Evolutionary conservation across 805 yeast species (phyloP).

Genomic region (Alloascoidea hylecoeti): DNA sequence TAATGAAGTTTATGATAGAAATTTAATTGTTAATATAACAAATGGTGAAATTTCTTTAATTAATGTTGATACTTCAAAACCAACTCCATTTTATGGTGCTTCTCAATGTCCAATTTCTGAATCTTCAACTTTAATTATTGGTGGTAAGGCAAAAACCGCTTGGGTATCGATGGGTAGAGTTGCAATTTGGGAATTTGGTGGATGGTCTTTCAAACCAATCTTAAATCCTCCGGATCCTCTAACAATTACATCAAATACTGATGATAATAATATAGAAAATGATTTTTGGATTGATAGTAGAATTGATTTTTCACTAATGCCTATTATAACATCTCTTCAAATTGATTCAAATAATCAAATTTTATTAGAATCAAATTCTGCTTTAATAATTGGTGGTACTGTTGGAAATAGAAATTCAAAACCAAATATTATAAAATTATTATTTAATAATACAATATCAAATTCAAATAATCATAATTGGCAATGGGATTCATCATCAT

Average conservation of each 20-base stretch:
- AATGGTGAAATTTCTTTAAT: slow-evolving; percentile 2
- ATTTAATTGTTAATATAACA: slow-evolving; percentile 1
- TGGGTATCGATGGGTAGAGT: slow-evolving; percentile 49
- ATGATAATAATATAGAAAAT: slow-evolving; percentile 15
- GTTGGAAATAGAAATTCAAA: slow-evolving; percentile 21
- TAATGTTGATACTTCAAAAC: slow-evolving; percentile 4
- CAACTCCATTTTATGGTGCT: slow-evolving; percentile 4
- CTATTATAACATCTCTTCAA: slow-evolving; percentile 25
- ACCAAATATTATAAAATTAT: slow-evolving; percentile 29
- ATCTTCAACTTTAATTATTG: slow-evolving; percentile 9
- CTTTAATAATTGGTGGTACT: slow-evolving; percentile 52
- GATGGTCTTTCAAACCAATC: slow-evolving; percentile 54
- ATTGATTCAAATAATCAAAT: slow-evolving; percentile 3
- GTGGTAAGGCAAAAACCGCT: slow-evolving; percentile 35
- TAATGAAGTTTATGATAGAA: slow-evolving; percentile 3
- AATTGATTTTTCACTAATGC: slow-evolving; percentile 35
- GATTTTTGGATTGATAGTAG: slow-evolving; percentile 35
- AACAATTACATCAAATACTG: too few species aligned
- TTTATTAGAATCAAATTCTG: slow-evolving; percentile 9
- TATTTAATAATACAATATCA: too few species aligned
- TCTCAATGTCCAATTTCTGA: slow-evolving; percentile 3
- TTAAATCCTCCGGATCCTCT: too few species aligned
- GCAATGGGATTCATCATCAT: slow-evolving; percentile 13
- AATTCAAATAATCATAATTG: slow-evolving; percentile 28
- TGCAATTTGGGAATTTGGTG: slow-evolving; percentile 67